Evolutionary conservation across 768 basidiomycete species (phyloP).

Genomic region (Flagelloscypha sp.): DNA sequence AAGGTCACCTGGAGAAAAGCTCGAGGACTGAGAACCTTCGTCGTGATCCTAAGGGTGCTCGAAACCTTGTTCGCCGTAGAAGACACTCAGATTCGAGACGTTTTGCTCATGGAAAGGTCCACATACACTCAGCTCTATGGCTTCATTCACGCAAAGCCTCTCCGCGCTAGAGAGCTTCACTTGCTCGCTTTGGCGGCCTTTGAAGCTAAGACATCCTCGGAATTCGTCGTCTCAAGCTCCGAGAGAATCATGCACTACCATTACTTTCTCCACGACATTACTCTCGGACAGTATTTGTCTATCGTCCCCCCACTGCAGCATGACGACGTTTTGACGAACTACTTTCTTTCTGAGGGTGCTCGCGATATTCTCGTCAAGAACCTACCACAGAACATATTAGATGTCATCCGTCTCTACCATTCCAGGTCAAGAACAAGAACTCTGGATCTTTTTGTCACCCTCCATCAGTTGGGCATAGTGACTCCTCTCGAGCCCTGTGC

Average conservation of each 20-base stretch:
- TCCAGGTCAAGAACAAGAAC: slow-evolving; percentile 52
- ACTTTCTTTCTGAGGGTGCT: slow-evolving; percentile 42
- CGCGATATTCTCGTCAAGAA: slow-evolving; percentile 41
- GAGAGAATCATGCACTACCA: slow-evolving; percentile 51
- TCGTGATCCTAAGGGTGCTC: no score
- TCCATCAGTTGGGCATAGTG: slow-evolving; percentile 50
- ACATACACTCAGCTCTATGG: slow-evolving; percentile 72
- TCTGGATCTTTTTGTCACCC: slow-evolving; percentile 50
- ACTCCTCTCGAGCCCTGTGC: slow-evolving; percentile 45
- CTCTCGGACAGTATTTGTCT: slow-evolving; percentile 57
- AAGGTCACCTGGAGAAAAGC: no score
- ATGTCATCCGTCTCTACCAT: slow-evolving; percentile 48
- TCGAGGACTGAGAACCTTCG: no score
- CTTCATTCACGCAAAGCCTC: slow-evolving; percentile 57
- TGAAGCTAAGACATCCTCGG: slow-evolving; percentile 27
- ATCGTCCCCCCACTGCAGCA: slow-evolving; percentile 50
- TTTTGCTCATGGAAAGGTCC: slow-evolving; percentile 60
- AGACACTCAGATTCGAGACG: slow-evolving; percentile 46
- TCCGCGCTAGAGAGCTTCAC: slow-evolving; percentile 60
- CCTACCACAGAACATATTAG: slow-evolving; percentile 42
- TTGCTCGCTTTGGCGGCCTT: slow-evolving; percentile 43
- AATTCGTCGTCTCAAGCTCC: slow-evolving; percentile 41
- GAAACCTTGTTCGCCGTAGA: slow-evolving; percentile 47
- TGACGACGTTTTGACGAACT: slow-evolving; percentile 46
- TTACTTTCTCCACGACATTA: slow-evolving; percentile 56